Evolutionary conservation across 2,329 filamentous ascomycete genomes (phyloP).

Genomic region (Aotearoamyces nothofagi): DNA sequence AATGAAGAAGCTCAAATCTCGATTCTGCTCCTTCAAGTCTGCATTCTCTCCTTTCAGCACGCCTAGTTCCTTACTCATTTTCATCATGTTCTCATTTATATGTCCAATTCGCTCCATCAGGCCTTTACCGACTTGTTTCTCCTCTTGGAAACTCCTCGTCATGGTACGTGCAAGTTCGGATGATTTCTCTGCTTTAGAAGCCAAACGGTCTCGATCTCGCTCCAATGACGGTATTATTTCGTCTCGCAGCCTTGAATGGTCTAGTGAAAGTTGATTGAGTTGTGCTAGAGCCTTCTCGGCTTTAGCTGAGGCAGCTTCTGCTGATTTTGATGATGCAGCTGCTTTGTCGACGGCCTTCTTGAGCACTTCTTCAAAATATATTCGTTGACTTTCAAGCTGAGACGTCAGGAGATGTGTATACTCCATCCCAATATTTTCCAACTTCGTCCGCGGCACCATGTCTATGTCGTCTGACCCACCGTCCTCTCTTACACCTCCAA

Average conservation of each 20-base stretch:
- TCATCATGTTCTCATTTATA: conserved; percentile 46
- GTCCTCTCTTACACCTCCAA: no score
- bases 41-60: conserved; percentile 45
- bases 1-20: conserved; percentile 79
- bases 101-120: conserved; percentile 71
- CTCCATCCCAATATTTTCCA: conserved; percentile 73
- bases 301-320: conserved; percentile 41
- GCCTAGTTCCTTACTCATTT: conserved; percentile 38
- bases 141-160: conserved; percentile 65
- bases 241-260: conserved; percentile 29
- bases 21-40: conserved; percentile 73
- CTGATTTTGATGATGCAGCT: conserved; percentile 51
- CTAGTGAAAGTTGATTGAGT: conserved; percentile 34
- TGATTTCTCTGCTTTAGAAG: conserved; percentile 53
- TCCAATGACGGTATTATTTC: conserved; percentile 55
- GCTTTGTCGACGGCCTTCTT: conserved; percentile 85
- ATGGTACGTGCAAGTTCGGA: conserved; percentile 63
- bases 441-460: conserved; percentile 52
- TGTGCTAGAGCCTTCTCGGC: conserved; percentile 33
- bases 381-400: conserved; percentile 81
- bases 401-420: conserved; percentile 89
- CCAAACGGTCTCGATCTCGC: conserved; percentile 53
- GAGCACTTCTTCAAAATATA: conserved; percentile 89
- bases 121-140: conserved; percentile 70
- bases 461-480: conserved; percentile 32